Evolutionary conservation across 2,329 filamentous ascomycete species (phyloP), one percentile per base, ranked within the genome.

Genomic region (Fusarium sp.): DNA sequence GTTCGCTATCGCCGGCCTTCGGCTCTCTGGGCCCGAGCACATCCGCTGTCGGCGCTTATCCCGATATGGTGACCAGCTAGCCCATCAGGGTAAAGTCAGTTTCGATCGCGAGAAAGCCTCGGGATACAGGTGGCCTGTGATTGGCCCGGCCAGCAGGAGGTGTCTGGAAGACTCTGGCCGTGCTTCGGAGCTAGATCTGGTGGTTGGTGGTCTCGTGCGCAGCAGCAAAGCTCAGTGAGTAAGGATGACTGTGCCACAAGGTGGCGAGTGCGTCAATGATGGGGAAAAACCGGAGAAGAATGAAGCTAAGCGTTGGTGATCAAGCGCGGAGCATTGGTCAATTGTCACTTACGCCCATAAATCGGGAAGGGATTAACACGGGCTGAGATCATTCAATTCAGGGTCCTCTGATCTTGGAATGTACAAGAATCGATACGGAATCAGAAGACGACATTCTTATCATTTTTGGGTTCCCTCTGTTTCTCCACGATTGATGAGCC

Each of bases 101-200:
- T 42, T 54, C 60, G 48, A 51, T 55, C 61, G 75, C 75, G 75
- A 77, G 73, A 77, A 77, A 77, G 68, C 74, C 49, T 75, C 75
- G 75, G 74, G 69, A 60, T 66, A 66, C 68, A 28, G 15, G 3
- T 20, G 5, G 8, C 5, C n/a, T 15, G 3, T 68, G 48, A 75
- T 77, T 77, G 75, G 75, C 9, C 61, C 72, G 72, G 74, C 34
- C 66, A 40, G 59, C 71, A 58, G 72, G 72, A 75, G 69, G 49
- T 53, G 51, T 40, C 28, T 31, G 28, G 28, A 31, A 31, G 28
- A 31, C 28, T 31, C 45, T 43, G 50, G 26, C 40, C 18, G 34
- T 28, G 31, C 36, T 48, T 54, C 63, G 66, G 58, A 58, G 51
- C 52, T 55, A 34, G 28, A 22, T 18, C 20, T 34, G 40, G 38